A percentile compares a stretch with the other conserved stretches of the same genome.
Evolutionary conservation across 495 filamentous ascomycete genomes (phyloP).

Genomic region (Aspergillus steynii): DNA sequence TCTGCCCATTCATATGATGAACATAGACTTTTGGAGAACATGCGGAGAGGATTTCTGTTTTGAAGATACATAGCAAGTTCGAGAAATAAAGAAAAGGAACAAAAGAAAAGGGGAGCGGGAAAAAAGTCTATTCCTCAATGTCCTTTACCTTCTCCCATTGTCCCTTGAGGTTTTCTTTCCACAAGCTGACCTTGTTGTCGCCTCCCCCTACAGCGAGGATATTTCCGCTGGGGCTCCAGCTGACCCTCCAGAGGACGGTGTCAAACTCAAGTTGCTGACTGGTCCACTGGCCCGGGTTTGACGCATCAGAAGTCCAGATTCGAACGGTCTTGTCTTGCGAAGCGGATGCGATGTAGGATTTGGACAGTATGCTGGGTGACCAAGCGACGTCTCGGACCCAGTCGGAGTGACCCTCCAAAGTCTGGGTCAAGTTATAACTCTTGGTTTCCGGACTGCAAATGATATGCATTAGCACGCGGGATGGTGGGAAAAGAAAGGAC

Average conservation of each 20-base stretch:
- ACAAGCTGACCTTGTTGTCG: slow-evolving; percentile 91
- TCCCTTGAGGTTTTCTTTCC: slow-evolving; percentile 62
- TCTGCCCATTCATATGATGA: background rate
- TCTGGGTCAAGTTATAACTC: slow-evolving; percentile 54
- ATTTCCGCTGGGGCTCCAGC: slow-evolving; percentile 97
- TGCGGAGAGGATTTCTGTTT: background rate
- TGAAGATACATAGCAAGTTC: slow-evolving; percentile 3
- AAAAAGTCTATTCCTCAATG: slow-evolving; percentile 74
- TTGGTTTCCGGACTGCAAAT: slow-evolving; percentile 48
- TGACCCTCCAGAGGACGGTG: slow-evolving; percentile 88
- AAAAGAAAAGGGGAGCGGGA: slow-evolving; percentile 10
- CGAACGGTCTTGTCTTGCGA: slow-evolving; percentile 95
- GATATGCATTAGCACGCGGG: background rate
- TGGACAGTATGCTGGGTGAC: slow-evolving; percentile 89
- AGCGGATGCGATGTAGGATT: slow-evolving; percentile 92
- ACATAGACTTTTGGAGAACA: background rate
- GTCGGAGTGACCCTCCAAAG: slow-evolving; percentile 79
- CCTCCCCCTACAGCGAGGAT: slow-evolving; percentile 88
- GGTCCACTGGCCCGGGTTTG: slow-evolving; percentile 67
- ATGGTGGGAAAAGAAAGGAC: background rate
- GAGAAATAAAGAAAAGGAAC: slow-evolving; percentile 19
- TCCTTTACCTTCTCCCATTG: slow-evolving; percentile 95
- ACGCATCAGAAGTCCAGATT: slow-evolving; percentile 85
- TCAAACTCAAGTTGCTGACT: slow-evolving; percentile 85
- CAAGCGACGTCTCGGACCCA: slow-evolving; percentile 99